Evolutionary conservation across 305 asterid species (phyloP).

Genomic region (Fraxinus platypoda): DNA sequence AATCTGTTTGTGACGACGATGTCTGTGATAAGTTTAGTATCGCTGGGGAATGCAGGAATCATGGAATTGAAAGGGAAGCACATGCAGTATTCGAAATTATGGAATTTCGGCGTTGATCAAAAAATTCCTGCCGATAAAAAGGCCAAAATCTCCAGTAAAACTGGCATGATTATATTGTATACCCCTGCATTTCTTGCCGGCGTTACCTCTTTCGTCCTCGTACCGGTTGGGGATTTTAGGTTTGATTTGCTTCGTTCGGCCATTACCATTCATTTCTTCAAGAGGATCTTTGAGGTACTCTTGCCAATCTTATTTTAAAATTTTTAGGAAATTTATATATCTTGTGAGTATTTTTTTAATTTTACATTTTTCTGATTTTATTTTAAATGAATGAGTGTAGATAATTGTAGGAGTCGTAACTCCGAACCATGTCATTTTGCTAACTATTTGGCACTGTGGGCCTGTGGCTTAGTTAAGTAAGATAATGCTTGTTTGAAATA

Average conservation of each 20-base stretch:
- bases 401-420: no score
- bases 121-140: background rate
- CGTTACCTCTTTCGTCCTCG: constrained; percentile 27
- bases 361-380: no score
- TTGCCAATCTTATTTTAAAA: no score
- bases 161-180: constrained; percentile 37
- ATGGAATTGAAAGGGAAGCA: constrained; percentile 57
- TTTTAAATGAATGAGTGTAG: no score
- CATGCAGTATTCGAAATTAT: constrained; percentile 62
- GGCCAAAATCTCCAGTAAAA: constrained; percentile 27
- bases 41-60: constrained; percentile 44
- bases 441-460: no score
- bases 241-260: constrained; percentile 27
- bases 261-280: constrained; percentile 43
- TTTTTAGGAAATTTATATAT: no score
- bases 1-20: constrained; percentile 49
- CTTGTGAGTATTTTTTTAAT: no score
- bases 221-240: constrained; percentile 24
- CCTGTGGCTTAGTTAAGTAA: no score
- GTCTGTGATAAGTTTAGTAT: constrained; percentile 44
- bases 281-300: constrained; percentile 46
- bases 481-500: no score
- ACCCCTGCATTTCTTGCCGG: constrained; percentile 40
- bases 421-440: no score
- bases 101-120: constrained; percentile 1